These are phyloP conservation scores for Boeremia exigua DNA, from an alignment of 2,329 filamentous ascomycete species.

Conservation along the genomic window DNA sequence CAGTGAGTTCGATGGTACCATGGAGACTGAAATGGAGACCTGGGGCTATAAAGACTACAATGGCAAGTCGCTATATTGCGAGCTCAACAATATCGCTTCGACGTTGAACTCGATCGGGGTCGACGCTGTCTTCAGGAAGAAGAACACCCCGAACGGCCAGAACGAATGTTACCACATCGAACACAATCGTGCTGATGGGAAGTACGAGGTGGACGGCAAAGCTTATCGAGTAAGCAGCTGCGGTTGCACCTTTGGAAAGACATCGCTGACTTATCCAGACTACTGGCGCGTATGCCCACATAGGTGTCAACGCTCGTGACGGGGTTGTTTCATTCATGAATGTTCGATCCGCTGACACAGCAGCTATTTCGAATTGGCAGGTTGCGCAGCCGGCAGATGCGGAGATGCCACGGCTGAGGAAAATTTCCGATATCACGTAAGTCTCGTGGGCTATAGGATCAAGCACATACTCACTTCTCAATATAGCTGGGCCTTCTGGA, in stretches of 20 bases:
- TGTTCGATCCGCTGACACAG: background rate
- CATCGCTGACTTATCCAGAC: background rate
- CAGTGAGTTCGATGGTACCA: slow-evolving; percentile 5
- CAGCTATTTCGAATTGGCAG: background rate
- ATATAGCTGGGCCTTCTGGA: slow-evolving; percentile 10
- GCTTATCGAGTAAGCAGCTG: background rate
- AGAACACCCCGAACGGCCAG: background rate
- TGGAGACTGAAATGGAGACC: slow-evolving; percentile 1
- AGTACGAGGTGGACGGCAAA: background rate
- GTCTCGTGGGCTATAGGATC: background rate
- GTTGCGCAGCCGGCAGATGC: background rate
- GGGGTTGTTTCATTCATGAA: slow-evolving; percentile 7
- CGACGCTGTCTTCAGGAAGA: background rate
- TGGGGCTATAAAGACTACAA: slow-evolving; percentile 7
- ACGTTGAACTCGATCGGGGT: background rate
- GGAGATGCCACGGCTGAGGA: slow-evolving; percentile 3
- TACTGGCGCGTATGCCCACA: background rate
- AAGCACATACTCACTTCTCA: background rate
- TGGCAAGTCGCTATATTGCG: background rate
- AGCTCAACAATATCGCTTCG: background rate
- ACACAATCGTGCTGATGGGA: background rate
- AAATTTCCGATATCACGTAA: slow-evolving; percentile 9
- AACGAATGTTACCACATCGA: slow-evolving; percentile 3
- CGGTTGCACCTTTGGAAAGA: no score
- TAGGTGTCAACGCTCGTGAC: slow-evolving; percentile 9